Conservation (phyloP, 2,329 filamentous ascomycete genomes). For the Colletotrichum tropicale region DNA sequence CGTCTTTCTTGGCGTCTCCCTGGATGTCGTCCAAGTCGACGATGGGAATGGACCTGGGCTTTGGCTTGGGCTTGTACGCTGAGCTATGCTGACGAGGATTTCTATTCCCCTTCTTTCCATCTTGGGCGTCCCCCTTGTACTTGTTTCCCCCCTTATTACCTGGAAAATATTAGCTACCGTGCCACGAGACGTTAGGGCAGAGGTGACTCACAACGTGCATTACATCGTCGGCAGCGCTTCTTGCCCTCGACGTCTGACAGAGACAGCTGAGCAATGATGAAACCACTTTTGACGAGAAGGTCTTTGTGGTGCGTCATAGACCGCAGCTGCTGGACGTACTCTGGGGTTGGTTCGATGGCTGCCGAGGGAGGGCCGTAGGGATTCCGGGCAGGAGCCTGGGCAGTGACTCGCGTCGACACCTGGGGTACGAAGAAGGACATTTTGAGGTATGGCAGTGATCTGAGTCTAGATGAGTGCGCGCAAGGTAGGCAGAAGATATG, state of each 20-base stretch:
- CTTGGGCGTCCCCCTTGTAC: not conserved
- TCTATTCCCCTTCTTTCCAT: not conserved
- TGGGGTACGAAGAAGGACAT: not conserved
- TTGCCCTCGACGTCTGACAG: constrained; percentile 32
- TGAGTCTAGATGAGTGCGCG: not conserved
- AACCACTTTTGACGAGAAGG: constrained; percentile 28
- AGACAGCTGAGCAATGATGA: constrained; percentile 28
- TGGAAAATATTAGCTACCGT: not conserved
- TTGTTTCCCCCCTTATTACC: constrained; percentile 3
- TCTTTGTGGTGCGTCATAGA: constrained; percentile 20
- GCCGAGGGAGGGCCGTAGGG: constrained; percentile 3
- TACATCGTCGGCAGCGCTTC: constrained; percentile 31
- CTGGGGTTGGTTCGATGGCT: constrained; percentile 22
- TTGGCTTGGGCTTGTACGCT: not conserved
- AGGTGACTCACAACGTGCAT: constrained; percentile 15
- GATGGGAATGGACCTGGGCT: not conserved
- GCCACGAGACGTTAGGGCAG: not conserved
- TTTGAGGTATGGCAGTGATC: not conserved
- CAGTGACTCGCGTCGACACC: not conserved
- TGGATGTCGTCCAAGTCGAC: not conserved
- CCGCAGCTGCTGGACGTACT: constrained; percentile 23
- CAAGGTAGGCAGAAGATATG: not conserved
- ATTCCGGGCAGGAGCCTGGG: not conserved
- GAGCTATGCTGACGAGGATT: not conserved
- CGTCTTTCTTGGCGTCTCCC: not conserved